A percentile compares a stretch with the other conserved stretches of the same genome.
These are phyloP conservation scores for Austroboletus eburneus DNA, from an alignment of 768 basidiomycete genomes.

Conservation along the genomic window DNA sequence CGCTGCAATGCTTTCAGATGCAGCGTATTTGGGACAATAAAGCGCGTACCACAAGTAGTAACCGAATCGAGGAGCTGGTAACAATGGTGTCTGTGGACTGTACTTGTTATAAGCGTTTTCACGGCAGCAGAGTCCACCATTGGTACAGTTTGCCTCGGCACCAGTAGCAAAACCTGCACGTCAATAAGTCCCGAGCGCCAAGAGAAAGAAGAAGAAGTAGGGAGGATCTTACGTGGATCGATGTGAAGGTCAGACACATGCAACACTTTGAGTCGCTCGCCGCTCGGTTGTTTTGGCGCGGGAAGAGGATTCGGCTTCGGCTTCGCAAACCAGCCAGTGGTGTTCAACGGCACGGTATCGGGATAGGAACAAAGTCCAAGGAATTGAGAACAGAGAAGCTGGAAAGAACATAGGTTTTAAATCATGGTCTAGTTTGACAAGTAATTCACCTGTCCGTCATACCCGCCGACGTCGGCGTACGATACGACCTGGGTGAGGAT, in stretches of 20 bases:
- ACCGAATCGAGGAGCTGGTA: slow-evolving; percentile 68
- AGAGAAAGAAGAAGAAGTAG: background rate
- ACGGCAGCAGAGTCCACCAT: slow-evolving; percentile 65
- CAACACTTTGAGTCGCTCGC: slow-evolving; percentile 64
- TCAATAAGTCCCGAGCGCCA: slow-evolving; percentile 1
- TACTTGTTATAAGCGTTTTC: slow-evolving; percentile 43
- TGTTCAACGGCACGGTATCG: slow-evolving; percentile 54
- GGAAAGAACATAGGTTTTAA: background rate
- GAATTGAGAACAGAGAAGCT: slow-evolving; percentile 62
- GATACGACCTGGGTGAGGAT: slow-evolving; percentile 68
- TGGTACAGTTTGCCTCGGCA: slow-evolving; percentile 69
- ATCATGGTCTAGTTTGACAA: background rate
- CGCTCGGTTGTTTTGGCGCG: slow-evolving; percentile 52
- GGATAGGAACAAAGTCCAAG: slow-evolving; percentile 52
- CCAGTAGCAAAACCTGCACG: slow-evolving; percentile 60
- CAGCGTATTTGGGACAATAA: background rate
- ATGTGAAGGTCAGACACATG: slow-evolving; percentile 78
- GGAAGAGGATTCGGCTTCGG: slow-evolving; percentile 71
- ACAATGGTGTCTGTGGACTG: slow-evolving; percentile 47
- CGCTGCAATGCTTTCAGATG: slow-evolving; percentile 34
- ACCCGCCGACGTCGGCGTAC: slow-evolving; percentile 66
- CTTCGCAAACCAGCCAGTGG: slow-evolving; percentile 69
- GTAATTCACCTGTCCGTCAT: slow-evolving; percentile 60
- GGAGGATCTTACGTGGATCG: slow-evolving; percentile 52
- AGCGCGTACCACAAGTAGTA: slow-evolving; percentile 50